Base-by-base conservation (phyloP, 306 rosid genomes). In the Prunus salicina region DNA sequence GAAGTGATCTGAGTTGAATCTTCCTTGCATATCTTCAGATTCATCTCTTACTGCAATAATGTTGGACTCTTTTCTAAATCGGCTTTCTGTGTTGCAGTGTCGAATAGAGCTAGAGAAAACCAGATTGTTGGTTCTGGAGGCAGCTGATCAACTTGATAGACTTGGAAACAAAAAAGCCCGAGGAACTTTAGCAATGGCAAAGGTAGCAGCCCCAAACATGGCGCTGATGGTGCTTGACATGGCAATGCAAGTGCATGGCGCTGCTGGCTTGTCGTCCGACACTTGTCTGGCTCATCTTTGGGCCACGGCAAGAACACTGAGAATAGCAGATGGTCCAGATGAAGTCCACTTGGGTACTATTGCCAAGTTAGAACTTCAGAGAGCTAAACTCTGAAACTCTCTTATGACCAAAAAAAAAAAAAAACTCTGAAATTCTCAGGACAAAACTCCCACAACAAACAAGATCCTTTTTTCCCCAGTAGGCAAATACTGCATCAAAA, bases 231-330 rank as follows among this genome's bases (percentile, higher is more conserved):
- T 96, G 69, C 90, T 96, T 66, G 98, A 92, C 93, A 84, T 88
- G 97, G 98, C 98, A 19, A 95, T 96, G 51, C 99, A 96, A 89
- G 99, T 91, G 78, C 98, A 96, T 76, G 98, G 99, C 30, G 99
- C 76, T 12, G 96, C 91, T 20, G 98, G 99, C 47, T 25, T 96
- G 38, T 90, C 99, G 28, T 88, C 97, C 22, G 99, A 92, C 86
- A 89, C 96, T 0, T 91, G 84, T 76, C 93, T 96, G n/a, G 84
- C 98, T 20, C 97, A 92, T 87, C 93, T 92, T 41, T 96, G 99
- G 99, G 97, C 93, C 19, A 5, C 93, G 2, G 85, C 99, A 30
- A 87, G 99, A 80, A 96, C 99, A 2, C 69, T 96, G 76, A 89
- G 99, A 82, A 91, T 96, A 6, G 97, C 98, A 5, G 98, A 92